Conservation (phyloP, 768 basidiomycete genomes). For the Collybia mongolica region DNA sequence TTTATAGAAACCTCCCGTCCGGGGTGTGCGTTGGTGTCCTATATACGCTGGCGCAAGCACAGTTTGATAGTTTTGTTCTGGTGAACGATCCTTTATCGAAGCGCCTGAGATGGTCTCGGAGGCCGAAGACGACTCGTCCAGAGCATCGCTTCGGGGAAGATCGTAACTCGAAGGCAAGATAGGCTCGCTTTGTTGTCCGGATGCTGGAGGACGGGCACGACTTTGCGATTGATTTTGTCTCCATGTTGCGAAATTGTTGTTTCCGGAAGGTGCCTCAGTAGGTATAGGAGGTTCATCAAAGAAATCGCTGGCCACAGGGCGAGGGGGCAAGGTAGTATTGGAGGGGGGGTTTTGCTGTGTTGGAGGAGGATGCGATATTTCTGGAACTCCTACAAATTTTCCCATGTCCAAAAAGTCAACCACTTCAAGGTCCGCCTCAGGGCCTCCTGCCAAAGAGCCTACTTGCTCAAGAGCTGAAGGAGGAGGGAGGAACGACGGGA, state of each 20-base stretch:
- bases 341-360: constrained; percentile 17
- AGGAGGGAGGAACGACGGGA: constrained; percentile 29
- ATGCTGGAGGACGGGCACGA: neutral
- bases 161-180: neutral
- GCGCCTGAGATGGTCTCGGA: neutral
- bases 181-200: neutral
- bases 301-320: constrained; percentile 70
- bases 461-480: constrained; percentile 40
- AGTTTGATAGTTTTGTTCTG: constrained; percentile 19
- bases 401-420: constrained; percentile 79
- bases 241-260: constrained; percentile 41
- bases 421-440: constrained; percentile 70
- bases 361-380: constrained; percentile 16
- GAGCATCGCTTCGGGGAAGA: too few relatives aligned
- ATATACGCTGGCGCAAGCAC: constrained; percentile 21
- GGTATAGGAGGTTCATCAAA: constrained; percentile 48
- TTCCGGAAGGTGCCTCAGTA: constrained; percentile 18
- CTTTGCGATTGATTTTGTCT: constrained; percentile 29
- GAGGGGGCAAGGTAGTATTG: constrained; percentile 20
- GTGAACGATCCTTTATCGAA: neutral
- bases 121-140: neutral
- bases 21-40: constrained; percentile 31
- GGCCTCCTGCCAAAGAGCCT: constrained; percentile 41
- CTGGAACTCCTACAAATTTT: constrained; percentile 55
- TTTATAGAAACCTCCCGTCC: constrained; percentile 41